Evolutionary conservation across 768 basidiomycete species (phyloP), one percentile per base, ranked within the genome.

Genomic region (Naganishia friedmannii): DNA sequence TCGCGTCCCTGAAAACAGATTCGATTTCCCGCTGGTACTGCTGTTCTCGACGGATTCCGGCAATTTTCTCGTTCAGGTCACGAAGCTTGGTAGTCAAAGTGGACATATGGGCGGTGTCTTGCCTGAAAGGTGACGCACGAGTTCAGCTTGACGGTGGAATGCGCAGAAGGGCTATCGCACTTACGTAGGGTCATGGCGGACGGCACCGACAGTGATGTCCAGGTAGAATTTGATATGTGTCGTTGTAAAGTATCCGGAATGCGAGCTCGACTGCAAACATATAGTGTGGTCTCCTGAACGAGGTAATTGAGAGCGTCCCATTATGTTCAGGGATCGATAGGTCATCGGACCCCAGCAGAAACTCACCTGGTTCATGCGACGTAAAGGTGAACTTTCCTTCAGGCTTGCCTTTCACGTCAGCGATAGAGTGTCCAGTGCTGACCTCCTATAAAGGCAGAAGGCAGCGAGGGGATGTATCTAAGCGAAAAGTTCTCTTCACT

Each of bases 21-120:
- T 99, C 96, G 73, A 96, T 85, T 83, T 99, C 95, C 53, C 96
- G 86, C 83, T 98, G 95, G 79, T 97, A 99, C 82, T 94, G 91
- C 83, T 99, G 96, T 82, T 98, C 96, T 29, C 93, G 85, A 55
- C 92, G 86, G 67, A 98, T 90, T 75, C 95, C 93, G 80, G 91
- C 91, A 58, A 99, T 84, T 81, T 93, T 95, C 77, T 88, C 86
- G 82, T 98, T 99, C 72, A 99, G 84, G 76, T 98, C 96, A 31
- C 92, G 88, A 67, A 99, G 85, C 81, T 92, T 82, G 48, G 77
- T 74, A 7, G 80, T 75, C 29, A 82, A 75, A 32, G 80, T 80
- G 1, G 78, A 72, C 26, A 82, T 76, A 71, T 82, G 81, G 17
- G 72, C 69, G 0, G 72, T 54, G 74, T 82, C 80, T 67, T 69